Evolutionary conservation across 495 filamentous ascomycete genomes (phyloP), one percentile per base, ranked within the genome.

Genomic region (Paragyromitra xinjiangensis): DNA sequence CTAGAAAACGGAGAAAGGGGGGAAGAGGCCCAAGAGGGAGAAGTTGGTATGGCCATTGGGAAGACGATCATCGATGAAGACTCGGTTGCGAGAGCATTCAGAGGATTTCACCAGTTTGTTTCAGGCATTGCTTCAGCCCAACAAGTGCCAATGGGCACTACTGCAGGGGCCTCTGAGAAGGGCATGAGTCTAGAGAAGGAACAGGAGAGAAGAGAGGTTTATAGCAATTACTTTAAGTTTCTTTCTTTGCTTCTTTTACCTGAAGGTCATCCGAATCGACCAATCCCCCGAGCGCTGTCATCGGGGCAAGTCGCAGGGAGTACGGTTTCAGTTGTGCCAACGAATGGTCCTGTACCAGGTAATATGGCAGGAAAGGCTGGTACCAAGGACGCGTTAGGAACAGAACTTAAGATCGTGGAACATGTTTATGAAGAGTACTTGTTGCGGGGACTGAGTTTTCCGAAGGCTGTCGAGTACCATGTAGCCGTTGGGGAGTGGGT

Each of bases 401-500:
- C 67, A 26, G 81, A 83, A 51, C 69, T 83, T 11, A 74, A 73
- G 50, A 42, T 37, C 4, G 78, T 83, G 40, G 67, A 78, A 40
- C 45, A 63, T 45, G 71, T 83, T 44, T 83, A 81, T 61, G 81
- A 82, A 62, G 73, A 73, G 40, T 77, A 83, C 34, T 59, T 83
- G 26, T 53, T 82, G 11, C 61, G 69, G 9, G 73, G 81, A n/a
- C 51, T 91, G 1, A 87, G 86, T 64, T 99, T 98, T 81, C 95
- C 95, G 9, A 92, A 88, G 80, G 96, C 95, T 1, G 90, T 91
- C 64, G 88, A 94, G 77, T 82, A 86, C 65, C 93, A 93, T 78
- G 84, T 87, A 34, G 91, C 92, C 77, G 87, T 98, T 53, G 94
- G 97, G 81, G 86, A 86, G 59, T 98, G 95, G 89, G 89, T 92